phyloP scores from a whole-genome alignment of 768 basidiomycete genomes.

The Russula abietina region DNA sequence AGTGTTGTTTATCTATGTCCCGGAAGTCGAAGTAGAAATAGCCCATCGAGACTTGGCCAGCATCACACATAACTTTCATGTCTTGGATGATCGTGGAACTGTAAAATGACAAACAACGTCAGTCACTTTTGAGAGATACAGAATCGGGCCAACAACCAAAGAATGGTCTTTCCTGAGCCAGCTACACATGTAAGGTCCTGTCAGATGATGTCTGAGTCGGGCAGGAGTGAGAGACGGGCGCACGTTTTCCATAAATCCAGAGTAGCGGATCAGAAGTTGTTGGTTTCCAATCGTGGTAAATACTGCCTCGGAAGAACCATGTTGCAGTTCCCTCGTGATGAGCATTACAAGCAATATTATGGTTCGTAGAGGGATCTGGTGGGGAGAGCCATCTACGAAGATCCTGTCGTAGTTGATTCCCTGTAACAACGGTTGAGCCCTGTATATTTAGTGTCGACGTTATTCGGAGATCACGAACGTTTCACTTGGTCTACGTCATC shows the following conservation, averaged over 20 bases:
- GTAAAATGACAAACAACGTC: not conserved
- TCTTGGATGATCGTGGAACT: slow-evolving; percentile 10
- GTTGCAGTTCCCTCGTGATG: not conserved
- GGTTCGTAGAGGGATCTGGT: slow-evolving; percentile 1
- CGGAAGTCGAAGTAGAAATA: too few relatives aligned
- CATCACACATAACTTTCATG: not conserved
- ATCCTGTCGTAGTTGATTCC: too few relatives aligned
- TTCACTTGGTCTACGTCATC: too few relatives aligned
- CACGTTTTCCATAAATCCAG: slow-evolving; percentile 13
- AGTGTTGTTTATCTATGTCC: too few relatives aligned
- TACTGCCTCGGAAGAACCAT: slow-evolving; percentile 1
- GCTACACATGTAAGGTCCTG: not conserved
- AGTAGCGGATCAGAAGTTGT: not conserved
- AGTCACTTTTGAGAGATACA: not conserved
- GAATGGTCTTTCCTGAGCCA: slow-evolving; percentile 8
- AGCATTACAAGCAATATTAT: not conserved
- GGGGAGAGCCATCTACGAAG: too few relatives aligned
- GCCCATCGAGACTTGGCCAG: too few relatives aligned
- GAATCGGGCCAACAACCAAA: not conserved
- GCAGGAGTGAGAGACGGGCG: not conserved
- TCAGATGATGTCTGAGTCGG: not conserved
- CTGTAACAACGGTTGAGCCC: too few relatives aligned
- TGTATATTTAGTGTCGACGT: too few relatives aligned
- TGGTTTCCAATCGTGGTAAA: not conserved
- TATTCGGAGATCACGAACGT: too few relatives aligned